These are phyloP conservation scores for Fomitopsis betulina DNA, from an alignment of 1,284 basidiomycete species.

Conservation along the genomic window DNA sequence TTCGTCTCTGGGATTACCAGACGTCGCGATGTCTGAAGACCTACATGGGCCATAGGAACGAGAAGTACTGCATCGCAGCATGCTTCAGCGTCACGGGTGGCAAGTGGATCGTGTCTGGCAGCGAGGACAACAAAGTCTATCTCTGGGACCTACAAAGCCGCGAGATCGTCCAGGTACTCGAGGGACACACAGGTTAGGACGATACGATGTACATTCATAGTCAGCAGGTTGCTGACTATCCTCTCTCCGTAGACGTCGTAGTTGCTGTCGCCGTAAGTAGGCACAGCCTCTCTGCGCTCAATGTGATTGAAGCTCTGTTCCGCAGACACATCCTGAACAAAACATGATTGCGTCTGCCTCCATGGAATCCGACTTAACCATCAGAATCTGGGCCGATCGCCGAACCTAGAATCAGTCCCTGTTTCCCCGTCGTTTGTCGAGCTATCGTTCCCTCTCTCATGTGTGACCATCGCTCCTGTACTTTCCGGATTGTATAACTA, in stretches of 20 bases:
- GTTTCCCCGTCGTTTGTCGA: neutral
- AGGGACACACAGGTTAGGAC: conserved; percentile 68
- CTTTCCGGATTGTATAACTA: neutral
- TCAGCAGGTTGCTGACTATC: neutral
- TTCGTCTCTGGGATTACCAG: conserved; percentile 95
- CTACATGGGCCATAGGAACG: conserved; percentile 78
- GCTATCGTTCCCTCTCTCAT: neutral
- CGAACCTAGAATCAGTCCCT: conserved; percentile 19
- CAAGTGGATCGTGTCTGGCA: conserved; percentile 88
- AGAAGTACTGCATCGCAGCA: conserved; percentile 74
- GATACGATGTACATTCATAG: neutral
- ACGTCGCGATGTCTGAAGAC: conserved; percentile 90
- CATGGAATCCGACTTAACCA: conserved; percentile 73
- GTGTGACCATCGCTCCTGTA: neutral
- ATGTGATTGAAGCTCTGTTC: neutral
- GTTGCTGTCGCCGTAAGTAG: conserved; percentile 64
- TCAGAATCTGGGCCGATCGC: conserved; percentile 76
- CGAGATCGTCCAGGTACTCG: conserved; percentile 73
- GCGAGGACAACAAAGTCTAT: conserved; percentile 86
- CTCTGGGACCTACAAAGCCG: conserved; percentile 92
- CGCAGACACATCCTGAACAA: conserved; percentile 73
- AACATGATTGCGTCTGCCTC: conserved; percentile 84
- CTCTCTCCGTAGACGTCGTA: conserved; percentile 51
- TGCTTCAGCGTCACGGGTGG: conserved; percentile 81
- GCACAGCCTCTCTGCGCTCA: neutral